Evolutionary conservation across 768 basidiomycete genomes (phyloP).

Genomic region (Mycena vulgaris): DNA sequence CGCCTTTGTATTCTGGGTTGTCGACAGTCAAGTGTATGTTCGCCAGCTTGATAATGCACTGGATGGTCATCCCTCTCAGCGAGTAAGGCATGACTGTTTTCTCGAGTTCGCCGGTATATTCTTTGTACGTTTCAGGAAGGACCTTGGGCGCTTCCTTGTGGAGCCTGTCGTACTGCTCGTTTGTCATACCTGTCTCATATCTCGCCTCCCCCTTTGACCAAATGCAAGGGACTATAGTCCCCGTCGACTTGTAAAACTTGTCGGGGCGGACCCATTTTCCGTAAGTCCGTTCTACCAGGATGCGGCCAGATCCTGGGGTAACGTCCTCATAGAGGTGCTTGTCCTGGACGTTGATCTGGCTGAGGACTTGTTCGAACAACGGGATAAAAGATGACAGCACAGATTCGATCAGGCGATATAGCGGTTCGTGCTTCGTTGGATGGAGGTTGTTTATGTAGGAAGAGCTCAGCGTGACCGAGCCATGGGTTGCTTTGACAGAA

Average conservation of each 20-base stretch:
- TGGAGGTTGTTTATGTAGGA: conserved; percentile 49
- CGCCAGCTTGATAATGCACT: too few relatives aligned
- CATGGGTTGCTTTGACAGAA: neutral
- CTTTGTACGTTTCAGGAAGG: conserved; percentile 28
- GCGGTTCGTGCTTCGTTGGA: conserved; percentile 33
- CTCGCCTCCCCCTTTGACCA: conserved; percentile 12
- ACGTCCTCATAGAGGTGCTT: conserved; percentile 25
- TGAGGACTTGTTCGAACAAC: conserved; percentile 46
- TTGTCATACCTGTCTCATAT: neutral
- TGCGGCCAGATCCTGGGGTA: conserved; percentile 31
- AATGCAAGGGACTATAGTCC: conserved; percentile 23
- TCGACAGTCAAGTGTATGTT: conserved; percentile 50
- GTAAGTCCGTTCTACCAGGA: neutral
- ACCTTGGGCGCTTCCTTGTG: conserved; percentile 9
- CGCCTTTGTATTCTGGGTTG: conserved; percentile 47
- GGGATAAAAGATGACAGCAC: conserved; percentile 41
- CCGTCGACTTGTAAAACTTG: neutral
- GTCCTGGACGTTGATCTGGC: conserved; percentile 33
- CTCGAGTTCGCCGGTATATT: conserved; percentile 30
- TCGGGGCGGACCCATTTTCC: conserved; percentile 9
- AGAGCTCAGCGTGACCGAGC: conserved; percentile 29
- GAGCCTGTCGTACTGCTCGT: neutral
- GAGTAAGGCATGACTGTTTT: conserved; percentile 27
- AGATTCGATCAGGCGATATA: conserved; percentile 41
- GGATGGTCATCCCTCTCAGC: conserved; percentile 40